These are phyloP conservation scores for Buddleja alternifolia DNA, from an alignment of 257 asterid genomes.

Conservation along the genomic window DNA sequence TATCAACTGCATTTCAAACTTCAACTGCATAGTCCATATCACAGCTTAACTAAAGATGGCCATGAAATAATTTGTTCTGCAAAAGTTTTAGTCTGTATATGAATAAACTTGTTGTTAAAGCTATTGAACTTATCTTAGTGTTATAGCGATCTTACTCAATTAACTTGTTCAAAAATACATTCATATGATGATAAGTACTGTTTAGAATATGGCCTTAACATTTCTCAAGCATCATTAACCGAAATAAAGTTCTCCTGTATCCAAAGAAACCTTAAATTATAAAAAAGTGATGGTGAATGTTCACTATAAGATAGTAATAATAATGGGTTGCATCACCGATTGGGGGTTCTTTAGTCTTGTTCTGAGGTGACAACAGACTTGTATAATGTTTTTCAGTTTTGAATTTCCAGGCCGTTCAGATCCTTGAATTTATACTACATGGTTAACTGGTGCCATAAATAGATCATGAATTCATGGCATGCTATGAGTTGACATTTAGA, in stretches of 20 bases:
- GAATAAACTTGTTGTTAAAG: not conserved
- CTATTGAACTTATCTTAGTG: constrained; percentile 3
- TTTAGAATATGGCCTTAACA: not conserved
- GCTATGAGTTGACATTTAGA: too few species aligned
- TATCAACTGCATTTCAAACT: constrained; percentile 27
- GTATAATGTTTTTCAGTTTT: not conserved
- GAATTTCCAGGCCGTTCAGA: not conserved
- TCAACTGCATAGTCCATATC: not conserved
- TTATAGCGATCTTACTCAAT: not conserved
- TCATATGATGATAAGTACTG: not conserved
- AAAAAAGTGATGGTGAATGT: too few species aligned
- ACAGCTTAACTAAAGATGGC: not conserved
- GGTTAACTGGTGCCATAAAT: not conserved
- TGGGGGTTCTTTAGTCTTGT: too few species aligned
- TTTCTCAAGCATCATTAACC: not conserved
- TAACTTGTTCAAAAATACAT: not conserved
- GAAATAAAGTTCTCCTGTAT: not conserved
- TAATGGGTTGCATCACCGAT: too few species aligned
- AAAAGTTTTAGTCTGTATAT: constrained; percentile 4
- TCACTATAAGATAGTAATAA: too few species aligned
- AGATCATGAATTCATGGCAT: too few species aligned
- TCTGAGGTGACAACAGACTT: too few species aligned
- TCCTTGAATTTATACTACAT: not conserved
- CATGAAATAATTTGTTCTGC: not conserved
- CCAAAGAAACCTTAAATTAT: not conserved